Evolutionary conservation across 2,329 filamentous ascomycete genomes (phyloP).

Genomic region (Aurifilum marmelostoma): DNA sequence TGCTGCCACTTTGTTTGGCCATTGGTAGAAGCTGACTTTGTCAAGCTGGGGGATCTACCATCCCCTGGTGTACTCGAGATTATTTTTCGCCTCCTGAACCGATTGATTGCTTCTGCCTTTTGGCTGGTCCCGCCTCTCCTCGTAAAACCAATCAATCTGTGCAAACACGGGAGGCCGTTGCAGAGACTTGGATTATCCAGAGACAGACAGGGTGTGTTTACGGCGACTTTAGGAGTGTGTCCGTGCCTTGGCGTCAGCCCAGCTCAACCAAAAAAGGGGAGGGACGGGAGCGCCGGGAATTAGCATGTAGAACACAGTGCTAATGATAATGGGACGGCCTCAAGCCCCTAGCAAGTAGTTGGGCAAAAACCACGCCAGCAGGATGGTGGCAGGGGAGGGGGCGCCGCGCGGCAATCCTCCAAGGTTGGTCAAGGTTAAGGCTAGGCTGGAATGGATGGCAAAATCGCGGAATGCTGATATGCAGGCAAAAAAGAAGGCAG

Average conservation of each 20-base stretch:
- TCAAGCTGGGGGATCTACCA: not conserved
- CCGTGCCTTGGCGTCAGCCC: constrained; percentile 3
- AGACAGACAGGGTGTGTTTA: constrained; percentile 7
- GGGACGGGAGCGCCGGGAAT: constrained; percentile 29
- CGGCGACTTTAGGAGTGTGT: not conserved
- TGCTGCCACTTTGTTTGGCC: not conserved
- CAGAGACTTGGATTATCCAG: constrained; percentile 1
- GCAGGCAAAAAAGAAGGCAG: not conserved
- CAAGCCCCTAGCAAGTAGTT: not conserved
- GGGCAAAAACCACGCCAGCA: not conserved
- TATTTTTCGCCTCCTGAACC: not conserved
- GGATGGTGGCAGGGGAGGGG: not conserved
- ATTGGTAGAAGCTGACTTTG: not conserved
- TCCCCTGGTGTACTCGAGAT: not conserved
- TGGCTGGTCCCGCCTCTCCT: not conserved
- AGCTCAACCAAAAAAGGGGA: constrained; percentile 12
- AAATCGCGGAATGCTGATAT: not conserved
- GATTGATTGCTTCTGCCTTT: not conserved
- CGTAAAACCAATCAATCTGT: not conserved
- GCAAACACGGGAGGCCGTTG: constrained; percentile 18
- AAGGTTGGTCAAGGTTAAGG: not conserved
- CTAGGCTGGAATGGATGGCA: not conserved
- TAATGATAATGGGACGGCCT: not conserved
- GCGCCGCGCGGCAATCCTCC: constrained; percentile 5
- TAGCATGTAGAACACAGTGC: constrained; percentile 28